Conservation (phyloP, 163 green algal genomes). For the Volvox carteri region DNA sequence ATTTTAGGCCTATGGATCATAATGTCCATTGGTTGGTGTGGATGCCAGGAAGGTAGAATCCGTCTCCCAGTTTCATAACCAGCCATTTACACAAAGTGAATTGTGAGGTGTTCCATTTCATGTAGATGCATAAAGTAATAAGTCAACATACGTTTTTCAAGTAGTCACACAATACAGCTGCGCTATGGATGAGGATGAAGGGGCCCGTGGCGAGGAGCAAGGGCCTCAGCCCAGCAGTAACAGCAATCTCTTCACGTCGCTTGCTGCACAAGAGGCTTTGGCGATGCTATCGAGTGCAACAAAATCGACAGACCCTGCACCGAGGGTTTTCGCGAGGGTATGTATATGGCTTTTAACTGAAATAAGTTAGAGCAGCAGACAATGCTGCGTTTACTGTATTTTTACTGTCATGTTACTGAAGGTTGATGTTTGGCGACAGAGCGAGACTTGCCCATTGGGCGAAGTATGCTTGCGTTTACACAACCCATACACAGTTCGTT, state of each 20-base stretch:
- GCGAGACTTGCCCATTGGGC: not conserved
- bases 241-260: not conserved
- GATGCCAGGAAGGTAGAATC: too few species aligned
- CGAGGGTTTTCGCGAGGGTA: constrained; percentile 24
- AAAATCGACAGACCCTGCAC: constrained; percentile 12
- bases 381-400: not conserved
- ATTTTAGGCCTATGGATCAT: too few species aligned
- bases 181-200: constrained; percentile 7
- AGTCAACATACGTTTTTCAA: too few species aligned
- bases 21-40: too few species aligned
- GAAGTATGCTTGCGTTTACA: not conserved
- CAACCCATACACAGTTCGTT: not conserved
- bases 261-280: not conserved
- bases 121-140: too few species aligned
- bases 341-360: not conserved
- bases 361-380: not conserved
- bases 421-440: not conserved
- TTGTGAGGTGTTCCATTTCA: too few species aligned
- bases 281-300: not conserved
- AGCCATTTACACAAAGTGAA: too few species aligned
- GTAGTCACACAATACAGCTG: too few species aligned
- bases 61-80: too few species aligned
- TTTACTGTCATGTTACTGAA: not conserved
- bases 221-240: not conserved
- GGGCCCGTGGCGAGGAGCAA: not conserved